Percentiles rank a stretch among this genome's conserved stretches.
Evolutionary conservation across 768 basidiomycete species (phyloP).

Genomic region (Trichaptum fuscoviolaceum): DNA sequence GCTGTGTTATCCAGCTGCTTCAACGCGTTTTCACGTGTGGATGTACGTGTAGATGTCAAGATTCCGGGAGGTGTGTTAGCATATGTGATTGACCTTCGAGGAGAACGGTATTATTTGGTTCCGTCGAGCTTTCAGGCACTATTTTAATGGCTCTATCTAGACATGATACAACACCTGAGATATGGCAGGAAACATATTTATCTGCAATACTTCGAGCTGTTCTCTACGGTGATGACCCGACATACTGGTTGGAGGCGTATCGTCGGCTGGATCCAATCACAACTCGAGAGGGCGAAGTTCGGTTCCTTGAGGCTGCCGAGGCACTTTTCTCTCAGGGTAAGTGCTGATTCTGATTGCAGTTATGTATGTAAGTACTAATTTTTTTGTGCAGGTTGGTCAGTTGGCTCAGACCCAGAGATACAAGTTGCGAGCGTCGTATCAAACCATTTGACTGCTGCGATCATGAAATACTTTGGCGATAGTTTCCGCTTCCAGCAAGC

Average conservation of each 20-base stretch:
- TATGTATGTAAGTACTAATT: slow-evolving; percentile 6
- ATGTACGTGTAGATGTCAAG: slow-evolving; percentile 95
- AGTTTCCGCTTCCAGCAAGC: slow-evolving; percentile 82
- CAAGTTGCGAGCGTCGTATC: slow-evolving; percentile 96
- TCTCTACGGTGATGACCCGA: slow-evolving; percentile 93
- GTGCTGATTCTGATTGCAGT: slow-evolving; percentile 10
- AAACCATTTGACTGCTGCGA: slow-evolving; percentile 91
- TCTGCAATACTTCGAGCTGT: slow-evolving; percentile 89
- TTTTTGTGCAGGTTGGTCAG: slow-evolving; percentile 80
- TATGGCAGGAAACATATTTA: slow-evolving; percentile 98
- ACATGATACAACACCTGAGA: slow-evolving; percentile 83
- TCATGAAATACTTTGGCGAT: slow-evolving; percentile 96
- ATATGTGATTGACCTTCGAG: slow-evolving; percentile 89
- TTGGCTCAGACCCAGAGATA: slow-evolving; percentile 97
- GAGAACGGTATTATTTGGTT: slow-evolving; percentile 68
- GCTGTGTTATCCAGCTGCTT: slow-evolving; percentile 59
- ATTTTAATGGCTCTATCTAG: slow-evolving; percentile 30
- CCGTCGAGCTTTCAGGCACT: neutral
- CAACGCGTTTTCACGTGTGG: slow-evolving; percentile 96
- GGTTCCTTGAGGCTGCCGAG: slow-evolving; percentile 89
- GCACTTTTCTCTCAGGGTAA: slow-evolving; percentile 80
- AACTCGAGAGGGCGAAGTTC: slow-evolving; percentile 78
- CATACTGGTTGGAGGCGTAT: slow-evolving; percentile 87
- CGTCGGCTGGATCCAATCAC: slow-evolving; percentile 95
- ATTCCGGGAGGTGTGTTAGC: slow-evolving; percentile 96